Evolutionary conservation across 225 moss, liverwort and hornwort genomes (phyloP), one percentile per base, ranked within the genome.

Genomic region (Ulota crispa): DNA sequence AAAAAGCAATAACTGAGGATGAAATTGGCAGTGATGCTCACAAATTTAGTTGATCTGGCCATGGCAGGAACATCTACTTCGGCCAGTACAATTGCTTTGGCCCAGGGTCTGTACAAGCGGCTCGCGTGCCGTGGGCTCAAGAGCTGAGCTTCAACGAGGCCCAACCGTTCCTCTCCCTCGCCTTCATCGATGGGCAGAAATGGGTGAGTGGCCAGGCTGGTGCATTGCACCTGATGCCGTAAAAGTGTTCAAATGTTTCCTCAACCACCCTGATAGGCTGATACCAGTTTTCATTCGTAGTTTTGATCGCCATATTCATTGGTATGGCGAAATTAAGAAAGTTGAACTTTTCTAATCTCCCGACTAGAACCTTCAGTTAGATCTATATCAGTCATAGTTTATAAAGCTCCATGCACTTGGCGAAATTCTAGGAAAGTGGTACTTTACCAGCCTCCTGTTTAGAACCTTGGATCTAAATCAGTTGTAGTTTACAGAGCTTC

Each of bases 41-140:
- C 62, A 61, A 21, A 9, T 30, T 19, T 53, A 7, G 23, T 36
- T 55, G 72, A 8, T 63, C 2, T 78, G 52, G 5, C 63, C 24
- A 31, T 75, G 10, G 52, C 87, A 88, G 88, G 81, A 82, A 72
- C 43, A 79, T 86, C 20, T 78, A 79, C 56, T 90, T 83, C 45
- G 90, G 88, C 19, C 85, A 82, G 32, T 85, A 85, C 73, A 62
- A 68, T 26, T 78, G 82, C 54, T 74, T 61, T 10, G 86, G 90
- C 28, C 88, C 86, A 31, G 78, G 85, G 63, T 74, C 82, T 9
- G 54, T 62, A 8, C 85, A 82, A 34, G 53, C 61, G 41, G 61
- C 65, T 53, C 73, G 61, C 4, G 78, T 82, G 62, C 15, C 78
- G 32, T 85, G 81, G 81, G 85, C 82, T 12, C 72, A 73, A 24